phyloP scores from a whole-genome alignment of 768 basidiomycete species.

The Holtermanniella nyarrowii region DNA sequence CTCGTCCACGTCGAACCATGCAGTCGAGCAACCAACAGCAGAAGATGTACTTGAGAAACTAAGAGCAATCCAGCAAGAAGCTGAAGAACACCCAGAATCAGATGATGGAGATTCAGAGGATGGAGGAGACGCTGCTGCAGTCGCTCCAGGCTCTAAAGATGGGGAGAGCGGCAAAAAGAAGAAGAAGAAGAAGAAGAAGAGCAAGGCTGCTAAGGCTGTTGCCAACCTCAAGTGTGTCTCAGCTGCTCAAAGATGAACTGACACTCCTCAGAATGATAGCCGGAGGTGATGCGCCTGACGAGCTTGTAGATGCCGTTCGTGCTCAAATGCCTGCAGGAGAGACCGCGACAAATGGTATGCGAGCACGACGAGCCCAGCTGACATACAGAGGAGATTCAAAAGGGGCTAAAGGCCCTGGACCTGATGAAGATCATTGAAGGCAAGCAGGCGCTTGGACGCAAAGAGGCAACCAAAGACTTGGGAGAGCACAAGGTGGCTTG shows the following conservation, averaged over 20 bases:
- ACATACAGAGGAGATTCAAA: constrained; percentile 51
- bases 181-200: constrained; percentile 78
- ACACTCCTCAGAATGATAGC: constrained; percentile 37
- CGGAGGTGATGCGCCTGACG: constrained; percentile 44
- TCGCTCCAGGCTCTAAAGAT: constrained; percentile 10
- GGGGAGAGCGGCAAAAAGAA: constrained; percentile 55
- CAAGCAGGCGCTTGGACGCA: constrained; percentile 63
- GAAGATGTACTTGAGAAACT: constrained; percentile 33
- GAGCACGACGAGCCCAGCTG: background rate
- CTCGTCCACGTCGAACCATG: background rate
- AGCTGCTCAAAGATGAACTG: background rate
- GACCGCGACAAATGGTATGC: constrained; percentile 47
- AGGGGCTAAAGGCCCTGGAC: constrained; percentile 64
- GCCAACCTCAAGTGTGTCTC: constrained; percentile 43
- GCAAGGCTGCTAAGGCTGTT: constrained; percentile 49
- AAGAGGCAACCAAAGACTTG: constrained; percentile 60
- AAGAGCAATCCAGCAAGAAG: constrained; percentile 23
- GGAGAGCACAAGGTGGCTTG: constrained; percentile 73
- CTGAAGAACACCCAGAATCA: constrained; percentile 13
- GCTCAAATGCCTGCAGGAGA: constrained; percentile 55
- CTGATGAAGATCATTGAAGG: constrained; percentile 78
- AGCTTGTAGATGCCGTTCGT: constrained; percentile 56
- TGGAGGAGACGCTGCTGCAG: constrained; percentile 14
- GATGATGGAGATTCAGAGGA: constrained; percentile 9
- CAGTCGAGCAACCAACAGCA: constrained; percentile 1